Percentiles rank a stretch among this genome's conserved stretches.
Conservation (phyloP, 768 basidiomycete species). For the Leccinum rimulosum region DNA sequence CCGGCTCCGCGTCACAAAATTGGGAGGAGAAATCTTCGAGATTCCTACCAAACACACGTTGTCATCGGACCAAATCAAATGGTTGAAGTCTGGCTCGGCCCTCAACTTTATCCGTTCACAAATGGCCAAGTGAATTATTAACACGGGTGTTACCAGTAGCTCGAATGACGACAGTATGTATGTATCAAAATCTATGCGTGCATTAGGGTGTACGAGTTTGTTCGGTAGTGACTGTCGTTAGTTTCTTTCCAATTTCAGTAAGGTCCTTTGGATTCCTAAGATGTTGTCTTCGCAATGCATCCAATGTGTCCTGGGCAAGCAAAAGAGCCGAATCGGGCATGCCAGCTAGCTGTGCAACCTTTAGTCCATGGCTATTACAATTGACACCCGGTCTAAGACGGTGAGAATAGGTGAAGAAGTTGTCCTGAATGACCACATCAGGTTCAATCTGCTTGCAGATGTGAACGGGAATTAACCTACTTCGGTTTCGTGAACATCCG, state of each 20-base stretch:
- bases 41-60: conserved; percentile 84
- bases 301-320: conserved; percentile 57
- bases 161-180: not conserved
- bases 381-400: conserved; percentile 81
- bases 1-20: conserved; percentile 63
- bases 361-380: conserved; percentile 85
- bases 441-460: not conserved
- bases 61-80: conserved; percentile 85
- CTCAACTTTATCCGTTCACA: conserved; percentile 82
- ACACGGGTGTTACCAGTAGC: not conserved
- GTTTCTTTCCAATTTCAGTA: conserved; percentile 30
- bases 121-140: conserved; percentile 27
- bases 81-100: conserved; percentile 87
- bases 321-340: conserved; percentile 63
- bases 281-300: conserved; percentile 33
- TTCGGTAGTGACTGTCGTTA: conserved; percentile 16
- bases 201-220: not conserved
- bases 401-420: conserved; percentile 82
- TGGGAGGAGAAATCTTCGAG: conserved; percentile 59
- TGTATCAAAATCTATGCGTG: not conserved
- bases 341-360: conserved; percentile 85
- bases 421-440: conserved; percentile 46
- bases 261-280: conserved; percentile 29
- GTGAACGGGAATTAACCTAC: conserved; percentile 41
- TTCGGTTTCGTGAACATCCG: conserved; percentile 74